A percentile compares a stretch with the other conserved stretches of the same genome.
Evolutionary conservation across 257 asterid genomes (phyloP).

Genomic region (Plantago major): DNA sequence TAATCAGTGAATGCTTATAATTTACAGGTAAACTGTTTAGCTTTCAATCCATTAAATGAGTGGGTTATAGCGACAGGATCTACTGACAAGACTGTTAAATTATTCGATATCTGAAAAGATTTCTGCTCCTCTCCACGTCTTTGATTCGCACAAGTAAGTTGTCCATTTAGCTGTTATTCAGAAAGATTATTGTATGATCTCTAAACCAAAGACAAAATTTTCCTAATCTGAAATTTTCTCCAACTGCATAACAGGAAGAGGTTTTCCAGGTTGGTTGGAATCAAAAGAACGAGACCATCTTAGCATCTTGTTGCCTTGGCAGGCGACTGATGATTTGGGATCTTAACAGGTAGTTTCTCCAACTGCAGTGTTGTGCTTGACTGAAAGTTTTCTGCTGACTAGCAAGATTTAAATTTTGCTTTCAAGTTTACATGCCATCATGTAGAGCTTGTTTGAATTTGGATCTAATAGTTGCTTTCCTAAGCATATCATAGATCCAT

Average conservation of each 20-base stretch:
- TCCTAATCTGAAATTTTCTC: slow-evolving; percentile 10
- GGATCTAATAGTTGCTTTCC: no score
- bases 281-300: slow-evolving; percentile 85
- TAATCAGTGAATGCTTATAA: no score
- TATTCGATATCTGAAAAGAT: slow-evolving; percentile 87
- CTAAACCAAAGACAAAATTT: neutral
- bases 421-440: no score
- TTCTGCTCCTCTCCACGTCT: slow-evolving; percentile 64
- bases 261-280: slow-evolving; percentile 99
- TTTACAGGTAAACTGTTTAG: slow-evolving; percentile 81
- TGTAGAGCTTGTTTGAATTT: no score
- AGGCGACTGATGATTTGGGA: slow-evolving; percentile 98
- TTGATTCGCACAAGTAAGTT: slow-evolving; percentile 87
- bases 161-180: slow-evolving; percentile 8
- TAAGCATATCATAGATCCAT: no score
- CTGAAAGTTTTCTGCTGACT: no score
- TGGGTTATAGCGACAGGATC: slow-evolving; percentile 98
- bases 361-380: no score
- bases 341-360: slow-evolving; percentile 73
- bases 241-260: slow-evolving; percentile 61
- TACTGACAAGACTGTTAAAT: slow-evolving; percentile 85
- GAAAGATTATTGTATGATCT: slow-evolving; percentile 11
- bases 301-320: slow-evolving; percentile 95
- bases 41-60: slow-evolving; percentile 91
- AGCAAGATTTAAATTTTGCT: no score